Evolutionary conservation across 1,284 basidiomycete species (phyloP).

Genomic region (Apiotrichum brassicae): DNA sequence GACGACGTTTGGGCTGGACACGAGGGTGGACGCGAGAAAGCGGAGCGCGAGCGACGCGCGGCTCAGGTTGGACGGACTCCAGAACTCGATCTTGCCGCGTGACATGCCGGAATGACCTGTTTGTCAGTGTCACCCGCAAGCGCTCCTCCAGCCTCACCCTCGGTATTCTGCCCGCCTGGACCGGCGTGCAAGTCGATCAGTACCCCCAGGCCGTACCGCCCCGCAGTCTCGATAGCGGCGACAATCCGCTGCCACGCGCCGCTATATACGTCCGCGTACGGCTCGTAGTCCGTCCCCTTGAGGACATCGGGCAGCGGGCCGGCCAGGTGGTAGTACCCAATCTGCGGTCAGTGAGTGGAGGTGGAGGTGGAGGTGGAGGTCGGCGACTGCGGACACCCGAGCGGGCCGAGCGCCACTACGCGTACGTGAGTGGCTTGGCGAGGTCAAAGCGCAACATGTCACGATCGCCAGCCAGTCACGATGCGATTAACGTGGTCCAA

Average conservation of each 20-base stretch:
- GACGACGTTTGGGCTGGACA: constrained; percentile 59
- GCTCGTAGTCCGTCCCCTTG: constrained; percentile 65
- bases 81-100: constrained; percentile 43
- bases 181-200: constrained; percentile 56
- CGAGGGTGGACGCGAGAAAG: constrained; percentile 49
- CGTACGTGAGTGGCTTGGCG: no score
- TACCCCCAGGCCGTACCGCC: constrained; percentile 64
- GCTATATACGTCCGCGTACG: constrained; percentile 55
- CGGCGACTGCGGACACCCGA: no score
- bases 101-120: constrained; percentile 43
- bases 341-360: constrained; percentile 43
- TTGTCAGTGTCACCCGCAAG: constrained; percentile 10
- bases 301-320: constrained; percentile 59
- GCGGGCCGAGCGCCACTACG: no score
- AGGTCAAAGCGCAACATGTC: no score
- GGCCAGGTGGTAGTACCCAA: constrained; percentile 70
- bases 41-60: constrained; percentile 53
- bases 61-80: constrained; percentile 51
- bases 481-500: no score
- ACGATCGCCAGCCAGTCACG: no score
- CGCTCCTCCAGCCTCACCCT: constrained; percentile 35
- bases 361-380: background rate
- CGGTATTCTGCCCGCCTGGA: constrained; percentile 49
- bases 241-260: constrained; percentile 69
- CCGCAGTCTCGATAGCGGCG: constrained; percentile 61